Evolutionary conservation across 768 basidiomycete genomes (phyloP), one percentile per base, ranked within the genome.

Genomic region (Lentinula aciculospora): DNA sequence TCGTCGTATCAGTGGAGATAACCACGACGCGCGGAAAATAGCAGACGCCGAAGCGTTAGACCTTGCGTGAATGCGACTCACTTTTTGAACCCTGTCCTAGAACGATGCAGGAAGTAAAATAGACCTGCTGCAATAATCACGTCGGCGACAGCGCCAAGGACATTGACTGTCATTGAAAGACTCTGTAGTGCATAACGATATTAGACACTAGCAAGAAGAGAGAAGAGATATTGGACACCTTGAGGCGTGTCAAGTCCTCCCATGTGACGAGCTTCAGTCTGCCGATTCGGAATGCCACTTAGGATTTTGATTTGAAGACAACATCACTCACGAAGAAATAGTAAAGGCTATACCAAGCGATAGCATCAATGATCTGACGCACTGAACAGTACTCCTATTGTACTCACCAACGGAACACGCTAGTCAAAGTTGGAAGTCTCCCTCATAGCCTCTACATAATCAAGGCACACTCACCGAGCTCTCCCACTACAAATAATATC

Each of bases 131-230:
- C 77, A 47, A 84, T 84, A 54, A 77, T 60, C 31, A 79, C 71
- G 62, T 84, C 82, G 15, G 77, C 68, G 15, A 74, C 72, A 7
- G 79, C 81, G 8, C 77, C 80, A 32, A 82, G 64, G 5, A 79
- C 72, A 61, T 84, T 82, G 37, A 84, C 80, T 47, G 79, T 71
- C 74, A 82, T 81, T 3, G 82, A 82, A 29, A 82, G 69, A 29
- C 76, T 75, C 81, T 82, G 56, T n/a, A 48, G 51, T 53, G 17
- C 50, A 34, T 39, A 37, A 21, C 21, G 23, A 53, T 17, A 51
- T 61, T 39, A 60, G 28, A 60, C 36, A 32, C 37, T 46, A 49
- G 19, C 17, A 13, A 44, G 23, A 28, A 29, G 17, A 3, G 21
- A 45, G 49, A 21, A 3, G 31, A 3, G 31, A 19, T 23, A 29